These are phyloP conservation scores for Aureobasidium uvarum DNA, from an alignment of 2,329 filamentous ascomycete genomes.

Conservation along the genomic window DNA sequence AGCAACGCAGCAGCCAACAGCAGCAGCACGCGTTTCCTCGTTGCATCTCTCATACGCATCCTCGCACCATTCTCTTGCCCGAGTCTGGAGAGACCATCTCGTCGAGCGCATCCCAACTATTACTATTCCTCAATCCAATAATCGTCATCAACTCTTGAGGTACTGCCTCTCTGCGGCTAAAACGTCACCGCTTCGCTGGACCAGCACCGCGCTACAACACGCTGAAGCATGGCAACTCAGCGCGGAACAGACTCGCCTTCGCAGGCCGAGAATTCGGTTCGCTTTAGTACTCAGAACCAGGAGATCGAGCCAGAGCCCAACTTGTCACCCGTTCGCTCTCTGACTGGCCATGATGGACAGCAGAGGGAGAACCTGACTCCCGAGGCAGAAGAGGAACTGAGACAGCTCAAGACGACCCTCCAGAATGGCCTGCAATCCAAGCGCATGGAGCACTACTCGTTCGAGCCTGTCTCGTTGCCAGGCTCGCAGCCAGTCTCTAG, in stretches of 20 bases:
- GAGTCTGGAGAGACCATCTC: neutral
- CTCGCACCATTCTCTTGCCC: neutral
- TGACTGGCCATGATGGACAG: conserved; percentile 32
- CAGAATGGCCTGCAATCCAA: conserved; percentile 77
- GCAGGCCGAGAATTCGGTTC: conserved; percentile 53
- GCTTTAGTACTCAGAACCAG: conserved; percentile 68
- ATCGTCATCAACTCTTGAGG: neutral
- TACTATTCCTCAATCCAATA: conserved; percentile 5
- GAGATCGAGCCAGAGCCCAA: conserved; percentile 60
- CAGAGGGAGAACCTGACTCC: conserved; percentile 38
- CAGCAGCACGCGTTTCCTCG: conserved; percentile 9
- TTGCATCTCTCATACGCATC: conserved; percentile 10
- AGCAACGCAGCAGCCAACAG: conserved; percentile 2
- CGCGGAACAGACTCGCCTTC: conserved; percentile 16
- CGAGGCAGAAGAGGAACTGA: conserved; percentile 60
- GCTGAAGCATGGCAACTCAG: conserved; percentile 2
- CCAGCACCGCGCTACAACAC: neutral
- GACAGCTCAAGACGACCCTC: conserved; percentile 68
- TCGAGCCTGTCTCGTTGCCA: conserved; percentile 87
- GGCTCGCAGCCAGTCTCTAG: conserved; percentile 78
- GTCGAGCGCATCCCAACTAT: neutral
- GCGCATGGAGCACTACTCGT: conserved; percentile 81
- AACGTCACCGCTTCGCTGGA: conserved; percentile 16
- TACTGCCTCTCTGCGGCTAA: neutral
- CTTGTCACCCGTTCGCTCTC: conserved; percentile 36